phyloP scores from a whole-genome alignment of 176 grass and related monocot genomes.

The Themeda triandra region DNA sequence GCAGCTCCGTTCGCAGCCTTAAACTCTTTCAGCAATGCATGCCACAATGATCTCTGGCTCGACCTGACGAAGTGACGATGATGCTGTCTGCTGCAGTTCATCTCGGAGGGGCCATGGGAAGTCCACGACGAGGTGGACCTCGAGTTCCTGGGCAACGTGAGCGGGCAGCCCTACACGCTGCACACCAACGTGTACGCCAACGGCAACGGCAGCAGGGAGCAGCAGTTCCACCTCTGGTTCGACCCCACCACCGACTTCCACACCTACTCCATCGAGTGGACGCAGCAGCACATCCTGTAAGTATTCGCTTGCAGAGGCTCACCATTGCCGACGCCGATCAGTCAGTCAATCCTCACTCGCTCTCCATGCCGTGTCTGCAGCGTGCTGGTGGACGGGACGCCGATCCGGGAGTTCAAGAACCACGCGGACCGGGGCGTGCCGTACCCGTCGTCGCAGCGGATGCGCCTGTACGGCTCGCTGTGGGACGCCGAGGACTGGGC shows the following conservation, averaged over 20 bases:
- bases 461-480: constrained; percentile 53
- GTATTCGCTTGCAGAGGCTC: too few relatives aligned
- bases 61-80: neutral
- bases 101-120: constrained; percentile 52
- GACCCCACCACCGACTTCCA: constrained; percentile 78
- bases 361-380: constrained; percentile 1
- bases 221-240: constrained; percentile 89
- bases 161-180: constrained; percentile 63
- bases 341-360: neutral
- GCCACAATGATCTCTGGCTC: too few relatives aligned
- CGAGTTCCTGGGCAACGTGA: constrained; percentile 80
- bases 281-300: constrained; percentile 60
- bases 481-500: constrained; percentile 74
- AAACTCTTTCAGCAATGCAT: neutral
- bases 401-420: constrained; percentile 48
- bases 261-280: constrained; percentile 84
- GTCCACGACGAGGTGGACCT: constrained; percentile 87
- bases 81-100: constrained; percentile 23
- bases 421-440: constrained; percentile 24
- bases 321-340: neutral
- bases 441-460: constrained; percentile 48
- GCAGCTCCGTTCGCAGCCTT: neutral
- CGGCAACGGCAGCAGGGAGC: constrained; percentile 62
- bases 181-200: constrained; percentile 73
- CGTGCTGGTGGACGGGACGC: constrained; percentile 45